Base-by-base conservation (phyloP, 345 rosid species). In the Xanthoceras sorbifolium region DNA sequence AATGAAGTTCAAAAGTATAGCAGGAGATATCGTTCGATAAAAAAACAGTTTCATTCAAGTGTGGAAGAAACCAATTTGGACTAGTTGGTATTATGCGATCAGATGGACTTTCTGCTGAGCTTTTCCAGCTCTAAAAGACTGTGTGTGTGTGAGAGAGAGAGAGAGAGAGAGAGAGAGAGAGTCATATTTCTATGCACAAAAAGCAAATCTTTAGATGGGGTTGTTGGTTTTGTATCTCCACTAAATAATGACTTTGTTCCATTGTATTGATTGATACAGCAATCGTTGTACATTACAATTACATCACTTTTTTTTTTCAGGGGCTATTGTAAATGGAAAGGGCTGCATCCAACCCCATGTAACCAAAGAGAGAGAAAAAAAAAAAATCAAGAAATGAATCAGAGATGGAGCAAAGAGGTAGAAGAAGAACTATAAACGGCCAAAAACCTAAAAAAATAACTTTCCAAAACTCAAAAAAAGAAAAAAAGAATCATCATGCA, bases 371-470 rank as follows among this genome's bases (percentile, higher is more conserved):
- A 50, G 65, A n/a, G n/a, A n/a, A n/a, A n/a, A 61, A 75, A 67
- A 64, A 75, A 50, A 20, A 74, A 76, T 69, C 57, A 38, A 70
- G 67, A 72, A 85, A 78, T 71, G 80, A 77, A 78, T 71, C n/a
- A 55, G n/a, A 71, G 69, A 69, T 68, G 29, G 66, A 61, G 64
- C 28, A 57, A 6, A 20, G 28, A 61, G 52, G 61, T 18, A 75
- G 82, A 61, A 72, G 66, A 17, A 75, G 82, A 57, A 66, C 82
- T 72, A 77, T 78, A 73, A 44, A 74, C 31, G 48, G 77, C 79
- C 64, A 76, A 72, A 79, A 79, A 20, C 74, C 81, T 68, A 48
- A 67, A 62, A 69, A 52, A 42, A 55, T 64, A 26, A 15, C 77
- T 64, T 48, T 59, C 50, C 62, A 57, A 57, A 22, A 57, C 62